Base-by-base conservation (phyloP, 768 basidiomycete genomes). In the Xerocomus potaroensis region DNA sequence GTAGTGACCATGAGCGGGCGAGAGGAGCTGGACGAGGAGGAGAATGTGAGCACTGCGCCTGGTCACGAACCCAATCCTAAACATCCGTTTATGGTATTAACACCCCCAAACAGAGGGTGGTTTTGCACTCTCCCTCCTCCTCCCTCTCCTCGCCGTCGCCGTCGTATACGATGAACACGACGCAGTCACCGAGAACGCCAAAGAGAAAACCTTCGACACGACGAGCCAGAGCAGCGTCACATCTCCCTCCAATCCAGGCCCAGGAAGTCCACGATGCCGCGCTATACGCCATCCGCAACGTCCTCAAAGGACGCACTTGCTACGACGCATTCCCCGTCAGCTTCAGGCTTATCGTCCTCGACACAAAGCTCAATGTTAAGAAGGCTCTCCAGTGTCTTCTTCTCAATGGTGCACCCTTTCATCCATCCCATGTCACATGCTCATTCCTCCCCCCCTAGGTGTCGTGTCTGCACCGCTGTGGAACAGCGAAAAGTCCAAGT, bases 291-390 rank as follows among this genome's bases (percentile, higher is more conserved):
- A 92, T 99, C 60, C 78, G 95, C 42, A 69, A 69, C 42, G 90
- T 92, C 69, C 83, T 98, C 70, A 87, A 81, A 59, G 79, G 84
- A 48, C 81, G 90, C 60, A 88, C 84, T 15, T 83, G 84, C 55
- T 99, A 98, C 71, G 95, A 98, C 68, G 92, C 95, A 26, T 94
- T 99, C 59, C 96, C 96, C 21, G 91, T 98, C 71, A 88, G 84
- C 68, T 99, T 94, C 71, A 78, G 95, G 58, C 77, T 98, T 60
- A 97, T 99, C 64, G 93, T 98, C 21, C 80, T 99, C 46, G 96
- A 99, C 69, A 93, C 88, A 37, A 88, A 91, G 66, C 79, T 99
- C 58, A 92, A 88, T 61, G 94, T 98, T 43, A 95, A 94, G 72
- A 92, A 94, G 65, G 93, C 94, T 11, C 69, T 99, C 26, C 80